phyloP scores from a whole-genome alignment of 75 land plant species.

The Pinus albicaulis region DNA sequence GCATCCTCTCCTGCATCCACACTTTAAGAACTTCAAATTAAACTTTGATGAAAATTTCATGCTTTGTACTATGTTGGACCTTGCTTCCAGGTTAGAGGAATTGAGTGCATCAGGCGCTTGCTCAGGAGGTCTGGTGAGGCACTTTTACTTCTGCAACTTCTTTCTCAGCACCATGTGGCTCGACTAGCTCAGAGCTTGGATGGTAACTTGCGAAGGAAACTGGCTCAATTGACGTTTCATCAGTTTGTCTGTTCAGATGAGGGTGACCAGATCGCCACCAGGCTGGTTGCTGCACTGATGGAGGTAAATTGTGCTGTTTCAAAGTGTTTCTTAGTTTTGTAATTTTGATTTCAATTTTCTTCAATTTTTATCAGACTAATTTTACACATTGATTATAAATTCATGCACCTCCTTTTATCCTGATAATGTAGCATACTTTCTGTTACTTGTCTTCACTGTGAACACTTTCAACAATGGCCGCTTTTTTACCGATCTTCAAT shows the following conservation, averaged over 20 bases:
- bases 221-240: slow-evolving; percentile 87
- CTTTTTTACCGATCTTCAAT: not conserved
- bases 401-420: not conserved
- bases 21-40: too few relatives aligned
- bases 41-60: not conserved
- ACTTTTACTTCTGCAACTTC: slow-evolving; percentile 83
- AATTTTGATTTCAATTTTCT: not conserved
- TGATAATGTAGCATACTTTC: not conserved
- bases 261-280: slow-evolving; percentile 88
- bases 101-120: slow-evolving; percentile 94
- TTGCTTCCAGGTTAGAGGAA: slow-evolving; percentile 76
- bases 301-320: slow-evolving; percentile 54
- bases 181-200: slow-evolving; percentile 85
- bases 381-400: not conserved
- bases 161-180: slow-evolving; percentile 88
- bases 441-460: not conserved
- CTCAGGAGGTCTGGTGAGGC: slow-evolving; percentile 94
- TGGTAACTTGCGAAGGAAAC: slow-evolving; percentile 35
- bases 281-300: slow-evolving; percentile 89
- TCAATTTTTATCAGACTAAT: not conserved
- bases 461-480: not conserved
- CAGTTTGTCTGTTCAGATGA: slow-evolving; percentile 97
- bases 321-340: not conserved
- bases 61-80: not conserved
- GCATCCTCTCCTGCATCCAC: too few relatives aligned